Evolutionary conservation across 768 basidiomycete species (phyloP).

Genomic region (Gloeostereum incarnatum): DNA sequence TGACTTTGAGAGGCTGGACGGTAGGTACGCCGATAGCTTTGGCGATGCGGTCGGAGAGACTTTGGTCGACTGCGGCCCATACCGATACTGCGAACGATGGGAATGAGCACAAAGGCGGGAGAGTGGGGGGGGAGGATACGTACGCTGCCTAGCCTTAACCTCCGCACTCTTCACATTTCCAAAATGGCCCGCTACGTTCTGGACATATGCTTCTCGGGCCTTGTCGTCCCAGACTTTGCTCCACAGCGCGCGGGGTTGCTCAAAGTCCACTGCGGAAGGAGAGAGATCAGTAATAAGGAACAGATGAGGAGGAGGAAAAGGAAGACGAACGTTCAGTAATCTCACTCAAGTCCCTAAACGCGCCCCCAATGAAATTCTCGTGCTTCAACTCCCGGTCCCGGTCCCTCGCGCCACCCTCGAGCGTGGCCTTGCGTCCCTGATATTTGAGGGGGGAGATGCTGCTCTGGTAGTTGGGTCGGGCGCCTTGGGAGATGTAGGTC

Average conservation of each 20-base stretch:
- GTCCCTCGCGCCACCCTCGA: constrained; percentile 32
- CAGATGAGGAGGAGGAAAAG: neutral
- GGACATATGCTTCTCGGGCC: constrained; percentile 50
- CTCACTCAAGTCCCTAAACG: constrained; percentile 59
- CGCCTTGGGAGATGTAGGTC: constrained; percentile 70
- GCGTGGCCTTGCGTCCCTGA: constrained; percentile 34
- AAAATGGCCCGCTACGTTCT: constrained; percentile 61
- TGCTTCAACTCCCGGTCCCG: constrained; percentile 36
- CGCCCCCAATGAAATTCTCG: constrained; percentile 68
- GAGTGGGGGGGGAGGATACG: constrained; percentile 18
- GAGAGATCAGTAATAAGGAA: constrained; percentile 1
- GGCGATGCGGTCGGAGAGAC: constrained; percentile 71
- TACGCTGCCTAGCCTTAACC: constrained; percentile 60
- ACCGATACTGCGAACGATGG: constrained; percentile 44
- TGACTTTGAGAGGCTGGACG: constrained; percentile 52
- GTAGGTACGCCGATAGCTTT: constrained; percentile 52
- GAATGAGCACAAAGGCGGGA: neutral
- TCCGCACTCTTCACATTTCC: constrained; percentile 46
- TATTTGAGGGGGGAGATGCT: constrained; percentile 66
- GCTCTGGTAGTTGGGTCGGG: constrained; percentile 83
- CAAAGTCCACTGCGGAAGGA: constrained; percentile 69
- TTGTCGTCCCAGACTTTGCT: constrained; percentile 56
- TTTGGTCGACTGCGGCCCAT: constrained; percentile 73
- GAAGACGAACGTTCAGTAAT: constrained; percentile 66
- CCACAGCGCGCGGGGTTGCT: constrained; percentile 72